Evolutionary conservation across 306 rosid species (phyloP), one percentile per base, ranked within the genome.

Genomic region (Cajanus cajan): DNA sequence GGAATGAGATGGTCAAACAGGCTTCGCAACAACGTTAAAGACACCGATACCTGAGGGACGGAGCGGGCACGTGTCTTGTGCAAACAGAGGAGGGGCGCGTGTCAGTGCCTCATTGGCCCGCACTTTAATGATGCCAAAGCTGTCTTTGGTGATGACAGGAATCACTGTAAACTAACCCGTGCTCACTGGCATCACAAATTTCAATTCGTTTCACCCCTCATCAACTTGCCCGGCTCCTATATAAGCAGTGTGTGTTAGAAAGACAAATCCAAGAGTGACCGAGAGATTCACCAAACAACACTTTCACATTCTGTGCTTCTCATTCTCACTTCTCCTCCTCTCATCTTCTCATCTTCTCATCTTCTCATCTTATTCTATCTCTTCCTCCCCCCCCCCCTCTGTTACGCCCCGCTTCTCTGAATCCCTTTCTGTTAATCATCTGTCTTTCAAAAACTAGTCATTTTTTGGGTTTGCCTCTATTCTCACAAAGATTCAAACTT

Each of bases 351-450:
- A 22, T 63, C 2, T n/a, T 41, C 2, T 14, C 1, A 1, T 51
- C 50, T 11, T 13, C 15, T 76, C 2, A 41, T 62, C 72, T 77
- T 77, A 43, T 71, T 77, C 41, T 6, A 8, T 71, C 51, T 34
- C 11, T 19, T 78, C 15, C n/a, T 5, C 47, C 84, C 87, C 8
- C 8, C 69, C 86, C 89, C 83, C 74, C 36, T 89, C 96, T 86
- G 85, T 79, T 24, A 73, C 71, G 0, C 90, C 98, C 97, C 98
- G 90, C 96, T 91, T 90, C 97, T 91, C 96, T 90, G 96, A 85
- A 88, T 96, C 97, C 97, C 97, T 88, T 96, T 96, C 98, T 93
- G 99, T 91, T 91, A 86, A 91, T 88, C 89, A 87, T 93, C 98
- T 93, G 98, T 87, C 97, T 95, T 93, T 93, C 98, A 82, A 28